phyloP scores from a whole-genome alignment of 768 basidiomycete species.

The Hydnomerulius pinastri region DNA sequence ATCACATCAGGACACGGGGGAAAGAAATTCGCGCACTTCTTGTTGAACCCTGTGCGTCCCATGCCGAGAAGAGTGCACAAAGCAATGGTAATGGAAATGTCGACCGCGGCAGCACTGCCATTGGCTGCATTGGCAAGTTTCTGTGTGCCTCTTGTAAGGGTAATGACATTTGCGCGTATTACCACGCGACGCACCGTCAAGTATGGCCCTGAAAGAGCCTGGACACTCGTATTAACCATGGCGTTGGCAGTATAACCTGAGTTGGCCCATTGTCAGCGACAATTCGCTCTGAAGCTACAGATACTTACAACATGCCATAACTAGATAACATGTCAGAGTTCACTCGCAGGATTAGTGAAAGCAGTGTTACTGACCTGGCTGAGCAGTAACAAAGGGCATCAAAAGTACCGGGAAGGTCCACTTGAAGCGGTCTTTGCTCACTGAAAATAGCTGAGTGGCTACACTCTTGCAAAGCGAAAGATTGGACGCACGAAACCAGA shows the following conservation, averaged over 20 bases:
- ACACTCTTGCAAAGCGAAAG: background rate
- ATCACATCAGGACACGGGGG: background rate
- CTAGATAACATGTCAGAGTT: slow-evolving; percentile 3
- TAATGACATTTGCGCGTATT: background rate
- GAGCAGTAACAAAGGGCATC: slow-evolving; percentile 19
- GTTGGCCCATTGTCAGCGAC: slow-evolving; percentile 4
- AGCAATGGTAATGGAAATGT: slow-evolving; percentile 20
- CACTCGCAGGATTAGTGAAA: background rate
- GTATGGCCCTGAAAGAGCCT: slow-evolving; percentile 17
- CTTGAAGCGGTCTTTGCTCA: slow-evolving; percentile 13
- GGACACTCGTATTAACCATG: slow-evolving; percentile 16
- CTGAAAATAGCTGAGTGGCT: slow-evolving; percentile 4
- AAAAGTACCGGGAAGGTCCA: slow-evolving; percentile 21
- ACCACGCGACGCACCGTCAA: slow-evolving; percentile 14
- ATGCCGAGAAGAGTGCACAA: slow-evolving; percentile 22
- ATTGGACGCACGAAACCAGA: slow-evolving; percentile 22
- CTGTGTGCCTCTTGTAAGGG: slow-evolving; percentile 13
- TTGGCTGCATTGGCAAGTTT: slow-evolving; percentile 12
- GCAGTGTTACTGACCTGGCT: slow-evolving; percentile 11
- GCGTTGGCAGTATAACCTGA: slow-evolving; percentile 18
- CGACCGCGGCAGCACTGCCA: slow-evolving; percentile 17
- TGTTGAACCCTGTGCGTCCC: slow-evolving; percentile 26
- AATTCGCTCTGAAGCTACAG: background rate
- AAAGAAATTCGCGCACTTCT: slow-evolving; percentile 12
- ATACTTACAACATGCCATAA: slow-evolving; percentile 17